phyloP scores from a whole-genome alignment of 352 stramenopile genomes.

The Phytophthora multivora region DNA sequence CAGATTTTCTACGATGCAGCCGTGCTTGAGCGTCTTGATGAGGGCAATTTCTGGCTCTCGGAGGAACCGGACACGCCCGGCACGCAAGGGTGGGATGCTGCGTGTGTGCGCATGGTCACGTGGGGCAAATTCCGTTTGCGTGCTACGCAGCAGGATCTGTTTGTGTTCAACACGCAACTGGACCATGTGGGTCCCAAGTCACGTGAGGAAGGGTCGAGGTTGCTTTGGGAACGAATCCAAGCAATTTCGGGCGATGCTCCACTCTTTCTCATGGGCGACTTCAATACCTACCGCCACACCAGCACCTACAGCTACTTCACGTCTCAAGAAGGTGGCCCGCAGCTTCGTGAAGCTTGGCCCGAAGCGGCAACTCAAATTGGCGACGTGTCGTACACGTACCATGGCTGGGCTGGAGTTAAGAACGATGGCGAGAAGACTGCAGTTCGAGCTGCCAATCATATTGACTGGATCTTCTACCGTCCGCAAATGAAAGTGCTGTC shows the following conservation, averaged over 20 bases:
- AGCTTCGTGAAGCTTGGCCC: slow-evolving; percentile 77
- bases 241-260: slow-evolving; percentile 56
- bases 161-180: slow-evolving; percentile 83
- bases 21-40: slow-evolving; percentile 59
- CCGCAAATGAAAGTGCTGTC: slow-evolving; percentile 76
- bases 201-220: slow-evolving; percentile 54
- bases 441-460: slow-evolving; percentile 78
- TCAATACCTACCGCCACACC: slow-evolving; percentile 87
- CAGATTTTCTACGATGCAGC: slow-evolving; percentile 81
- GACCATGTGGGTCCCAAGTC: slow-evolving; percentile 64
- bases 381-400: slow-evolving; percentile 85
- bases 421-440: slow-evolving; percentile 78
- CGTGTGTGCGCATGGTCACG: slow-evolving; percentile 72
- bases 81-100: slow-evolving; percentile 70
- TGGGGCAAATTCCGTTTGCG: slow-evolving; percentile 73
- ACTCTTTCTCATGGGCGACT: slow-evolving; percentile 83
- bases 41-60: slow-evolving; percentile 81
- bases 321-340: slow-evolving; percentile 52
- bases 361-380: slow-evolving; percentile 71
- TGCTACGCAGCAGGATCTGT: slow-evolving; percentile 67
- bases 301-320: slow-evolving; percentile 86
- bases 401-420: slow-evolving; percentile 84
- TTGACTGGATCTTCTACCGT: slow-evolving; percentile 90
- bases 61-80: slow-evolving; percentile 58
- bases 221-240: slow-evolving; percentile 75